Base-by-base conservation (phyloP, 768 basidiomycete genomes). In the Leccinum uliginosum region DNA sequence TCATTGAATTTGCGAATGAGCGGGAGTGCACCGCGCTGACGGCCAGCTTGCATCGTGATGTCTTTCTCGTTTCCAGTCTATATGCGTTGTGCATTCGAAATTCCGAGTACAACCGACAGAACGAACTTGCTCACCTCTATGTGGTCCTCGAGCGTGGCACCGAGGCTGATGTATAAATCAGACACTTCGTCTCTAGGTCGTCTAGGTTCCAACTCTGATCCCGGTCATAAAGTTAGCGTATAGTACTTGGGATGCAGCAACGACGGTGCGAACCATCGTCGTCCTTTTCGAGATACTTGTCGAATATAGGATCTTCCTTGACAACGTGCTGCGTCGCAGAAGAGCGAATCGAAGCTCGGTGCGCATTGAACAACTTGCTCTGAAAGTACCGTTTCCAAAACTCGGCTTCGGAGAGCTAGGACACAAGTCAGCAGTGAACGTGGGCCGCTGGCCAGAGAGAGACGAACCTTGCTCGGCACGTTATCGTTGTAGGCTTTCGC, bases 321-420 rank as follows among this genome's bases (percentile, higher is more conserved):
- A 92, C 87, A 8, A 91, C 85, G 65, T 90, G 87, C 64, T 89
- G 91, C 15, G 86, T 77, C 11, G 89, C 91, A 17, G 89, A 86
- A 24, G 87, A 93, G 56, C 91, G 86, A 58, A 93, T 93, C 27
- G 91, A 94, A 9, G 94, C 95, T 14, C 94, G 86, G 71, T 98
- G 93, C 2, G 89, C 87, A 67, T 98, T 91, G 80, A 97, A 98
- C 12, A 99, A 78, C 67, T 90, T 94, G 27, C 93, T 96, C 65
- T 92, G 89, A 71, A 99, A 97, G 76, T 98, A 99, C 49, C 97
- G 84, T 65, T 84, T 87, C 97, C 97, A 99, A 69, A 99, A 99
- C 65, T 91, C 87, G 56, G 85, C 86, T 73, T 98, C 93, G 23
- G 86, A 82, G 48, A 98, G 80, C 93, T 98, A 98, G 68, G 38